Percentiles rank a stretch among this genome's conserved stretches.
These are phyloP conservation scores for Mariannaea sp. DNA, from an alignment of 2,329 filamentous ascomycete species.

Conservation along the genomic window DNA sequence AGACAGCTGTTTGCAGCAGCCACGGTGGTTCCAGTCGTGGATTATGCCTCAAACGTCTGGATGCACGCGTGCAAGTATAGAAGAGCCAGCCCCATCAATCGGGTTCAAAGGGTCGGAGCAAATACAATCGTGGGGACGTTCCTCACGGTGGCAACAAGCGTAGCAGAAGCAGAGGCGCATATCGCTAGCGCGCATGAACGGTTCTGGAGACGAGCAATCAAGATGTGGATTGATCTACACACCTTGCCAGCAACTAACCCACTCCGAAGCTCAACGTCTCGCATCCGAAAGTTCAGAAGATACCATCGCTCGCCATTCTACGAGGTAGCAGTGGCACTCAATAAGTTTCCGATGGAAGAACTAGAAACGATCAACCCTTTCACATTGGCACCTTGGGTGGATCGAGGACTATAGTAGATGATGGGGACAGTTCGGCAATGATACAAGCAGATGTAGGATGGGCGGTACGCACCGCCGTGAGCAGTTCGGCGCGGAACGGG, in stretches of 20 bases:
- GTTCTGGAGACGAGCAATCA: slow-evolving; percentile 23
- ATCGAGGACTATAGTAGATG: slow-evolving; percentile 9
- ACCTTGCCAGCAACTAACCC: slow-evolving; percentile 16
- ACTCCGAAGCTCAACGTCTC: slow-evolving; percentile 8
- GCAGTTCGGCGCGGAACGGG: slow-evolving; percentile 25
- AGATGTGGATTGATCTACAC: slow-evolving; percentile 15
- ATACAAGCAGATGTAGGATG: slow-evolving; percentile 11
- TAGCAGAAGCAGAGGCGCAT: slow-evolving; percentile 29
- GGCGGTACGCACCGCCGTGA: slow-evolving; percentile 19
- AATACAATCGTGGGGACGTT: slow-evolving; percentile 28
- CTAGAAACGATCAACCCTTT: slow-evolving; percentile 21
- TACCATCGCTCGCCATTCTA: slow-evolving; percentile 15
- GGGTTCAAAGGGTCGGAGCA: slow-evolving; percentile 18
- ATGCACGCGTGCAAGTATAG: slow-evolving; percentile 30
- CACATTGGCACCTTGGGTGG: slow-evolving; percentile 16
- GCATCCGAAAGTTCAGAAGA: slow-evolving; percentile 19
- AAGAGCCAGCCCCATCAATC: slow-evolving; percentile 12
- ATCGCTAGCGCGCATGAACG: slow-evolving; percentile 23
- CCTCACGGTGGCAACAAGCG: slow-evolving; percentile 23
- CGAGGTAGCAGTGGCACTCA: slow-evolving; percentile 14
- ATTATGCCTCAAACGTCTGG: slow-evolving; percentile 36
- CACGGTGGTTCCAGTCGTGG: slow-evolving; percentile 31
- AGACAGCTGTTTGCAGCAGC: slow-evolving; percentile 33
- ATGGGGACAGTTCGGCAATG: slow-evolving; percentile 2
- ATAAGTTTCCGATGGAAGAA: slow-evolving; percentile 15